These are phyloP conservation scores for Yamadazyma membranifaciens DNA, from an alignment of 1,139 yeast species.

Conservation along the genomic window DNA sequence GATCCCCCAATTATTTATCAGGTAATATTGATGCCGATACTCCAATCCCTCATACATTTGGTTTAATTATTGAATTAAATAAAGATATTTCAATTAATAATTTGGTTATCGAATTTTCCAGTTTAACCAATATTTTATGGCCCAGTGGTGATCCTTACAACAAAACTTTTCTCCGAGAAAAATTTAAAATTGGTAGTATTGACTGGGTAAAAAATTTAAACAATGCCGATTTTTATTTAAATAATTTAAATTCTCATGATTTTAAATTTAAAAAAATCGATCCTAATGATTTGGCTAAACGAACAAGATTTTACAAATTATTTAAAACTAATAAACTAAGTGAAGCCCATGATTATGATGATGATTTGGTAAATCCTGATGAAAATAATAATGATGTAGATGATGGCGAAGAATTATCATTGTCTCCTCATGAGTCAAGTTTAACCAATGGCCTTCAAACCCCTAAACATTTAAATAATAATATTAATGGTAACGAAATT, in stretches of 20 bases:
- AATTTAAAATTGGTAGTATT: conserved; percentile 46
- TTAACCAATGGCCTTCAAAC: not conserved
- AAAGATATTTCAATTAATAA: conserved; percentile 33
- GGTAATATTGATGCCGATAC: conserved; percentile 40
- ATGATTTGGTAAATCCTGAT: conserved; percentile 1
- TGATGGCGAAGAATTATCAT: not conserved
- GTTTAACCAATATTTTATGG: conserved; percentile 46
- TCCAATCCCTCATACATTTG: conserved; percentile 49
- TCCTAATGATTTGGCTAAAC: conserved; percentile 33
- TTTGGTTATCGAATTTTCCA: conserved; percentile 32
- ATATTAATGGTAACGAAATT: conserved; percentile 11
- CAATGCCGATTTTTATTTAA: conserved; percentile 50
- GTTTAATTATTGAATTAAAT: conserved; percentile 39
- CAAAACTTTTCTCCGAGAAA: conserved; percentile 40
- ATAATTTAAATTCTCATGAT: conserved; percentile 35
- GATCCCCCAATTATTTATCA: conserved; percentile 40
- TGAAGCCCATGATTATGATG: conserved; percentile 8
- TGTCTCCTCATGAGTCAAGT: not conserved
- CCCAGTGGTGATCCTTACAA: conserved; percentile 55
- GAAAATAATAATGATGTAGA: conserved; percentile 6
- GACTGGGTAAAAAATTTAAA: conserved; percentile 45
- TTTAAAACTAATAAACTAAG: conserved; percentile 20
- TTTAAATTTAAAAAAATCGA: conserved; percentile 26
- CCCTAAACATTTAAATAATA: conserved; percentile 1
- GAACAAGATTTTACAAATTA: conserved; percentile 37